Conservation (phyloP, 2,329 filamentous ascomycete genomes). For the Grosmannia huntii region DNA sequence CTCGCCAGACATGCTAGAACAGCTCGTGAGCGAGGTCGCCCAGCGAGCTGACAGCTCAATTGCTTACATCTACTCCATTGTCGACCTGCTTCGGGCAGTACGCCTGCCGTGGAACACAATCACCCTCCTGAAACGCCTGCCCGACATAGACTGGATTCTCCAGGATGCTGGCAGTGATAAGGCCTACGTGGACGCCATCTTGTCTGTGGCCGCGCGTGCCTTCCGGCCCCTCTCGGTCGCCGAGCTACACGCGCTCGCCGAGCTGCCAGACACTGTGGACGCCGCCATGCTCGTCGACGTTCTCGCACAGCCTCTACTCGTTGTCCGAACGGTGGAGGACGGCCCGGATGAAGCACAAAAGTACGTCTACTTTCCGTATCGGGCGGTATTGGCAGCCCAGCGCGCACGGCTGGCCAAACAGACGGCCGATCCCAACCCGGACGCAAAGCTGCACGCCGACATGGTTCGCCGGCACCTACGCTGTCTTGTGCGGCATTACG, state of each 20-base stretch:
- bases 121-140: neutral
- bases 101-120: neutral
- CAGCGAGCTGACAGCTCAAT: neutral
- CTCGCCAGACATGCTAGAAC: neutral
- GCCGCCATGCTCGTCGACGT: neutral
- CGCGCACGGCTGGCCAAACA: neutral
- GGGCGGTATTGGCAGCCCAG: neutral
- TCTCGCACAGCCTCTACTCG: neutral
- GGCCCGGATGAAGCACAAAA: neutral
- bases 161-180: neutral
- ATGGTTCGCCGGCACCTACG: neutral
- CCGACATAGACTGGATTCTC: neutral
- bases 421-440: neutral
- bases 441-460: neutral
- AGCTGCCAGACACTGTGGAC: neutral
- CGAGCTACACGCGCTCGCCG: neutral
- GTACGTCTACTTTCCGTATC: neutral
- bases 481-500: neutral
- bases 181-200: neutral
- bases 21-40: neutral
- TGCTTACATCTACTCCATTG: neutral
- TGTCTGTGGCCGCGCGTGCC: neutral
- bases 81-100: neutral
- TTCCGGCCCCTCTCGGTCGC: neutral
- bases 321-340: neutral